Conservation (phyloP, 345 rosid species). For the Eucalyptus cloeziana region DNA sequence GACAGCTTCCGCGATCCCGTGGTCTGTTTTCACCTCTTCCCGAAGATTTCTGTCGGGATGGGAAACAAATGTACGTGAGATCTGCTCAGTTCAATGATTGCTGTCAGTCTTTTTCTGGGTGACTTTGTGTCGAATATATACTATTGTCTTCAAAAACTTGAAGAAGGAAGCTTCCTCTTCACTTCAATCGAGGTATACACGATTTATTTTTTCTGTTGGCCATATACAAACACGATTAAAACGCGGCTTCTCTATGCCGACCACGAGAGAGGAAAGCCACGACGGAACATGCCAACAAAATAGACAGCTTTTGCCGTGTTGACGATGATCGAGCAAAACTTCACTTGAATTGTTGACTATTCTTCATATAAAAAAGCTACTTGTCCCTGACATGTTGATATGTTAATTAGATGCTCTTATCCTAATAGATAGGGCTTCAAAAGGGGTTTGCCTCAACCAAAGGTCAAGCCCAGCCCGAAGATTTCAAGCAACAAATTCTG, state of each 20-base stretch:
- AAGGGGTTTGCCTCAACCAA: fast-evolving
- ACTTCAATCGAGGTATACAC: background rate
- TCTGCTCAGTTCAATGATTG: background rate
- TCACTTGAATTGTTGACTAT: too few species aligned
- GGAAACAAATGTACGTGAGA: background rate
- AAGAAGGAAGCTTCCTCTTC: background rate
- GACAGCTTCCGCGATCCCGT: too few species aligned
- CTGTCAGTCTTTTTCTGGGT: background rate
- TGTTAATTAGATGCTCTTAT: too few species aligned
- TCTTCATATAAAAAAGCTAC: background rate
- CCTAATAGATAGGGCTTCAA: background rate
- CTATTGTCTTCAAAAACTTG: background rate
- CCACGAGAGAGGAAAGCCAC: background rate
- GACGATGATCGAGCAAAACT: too few species aligned
- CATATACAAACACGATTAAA: too few species aligned
- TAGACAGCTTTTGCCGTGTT: too few species aligned
- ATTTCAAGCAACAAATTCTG: background rate
- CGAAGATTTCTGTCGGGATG: background rate
- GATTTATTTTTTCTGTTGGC: background rate
- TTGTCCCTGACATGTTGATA: background rate
- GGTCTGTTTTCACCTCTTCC: too few species aligned
- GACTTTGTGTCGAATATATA: fast-evolving
- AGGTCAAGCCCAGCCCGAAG: background rate
- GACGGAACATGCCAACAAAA: background rate
- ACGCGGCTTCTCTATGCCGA: background rate